phyloP scores from a whole-genome alignment of 352 stramenopile genomes.

The Phytophthora ohioensis region DNA sequence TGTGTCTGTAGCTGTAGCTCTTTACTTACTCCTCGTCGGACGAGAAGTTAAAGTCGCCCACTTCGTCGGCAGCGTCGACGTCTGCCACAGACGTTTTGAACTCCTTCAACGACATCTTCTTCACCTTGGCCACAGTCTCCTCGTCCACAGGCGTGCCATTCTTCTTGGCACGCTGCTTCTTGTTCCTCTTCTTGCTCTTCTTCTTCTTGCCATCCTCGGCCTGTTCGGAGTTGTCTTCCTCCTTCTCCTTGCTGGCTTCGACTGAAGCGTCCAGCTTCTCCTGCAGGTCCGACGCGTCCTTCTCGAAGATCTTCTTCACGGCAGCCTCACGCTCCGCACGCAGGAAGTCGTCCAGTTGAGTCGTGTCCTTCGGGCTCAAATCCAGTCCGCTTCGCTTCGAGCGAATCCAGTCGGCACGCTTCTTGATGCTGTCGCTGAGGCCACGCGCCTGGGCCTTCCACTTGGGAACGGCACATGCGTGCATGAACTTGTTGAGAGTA shows the following conservation, averaged over 20 bases:
- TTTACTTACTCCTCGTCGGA: slow-evolving; percentile 68
- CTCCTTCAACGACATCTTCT: slow-evolving; percentile 85
- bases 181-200: slow-evolving; percentile 49
- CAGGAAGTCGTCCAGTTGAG: slow-evolving; percentile 89
- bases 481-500: slow-evolving; percentile 91
- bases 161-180: slow-evolving; percentile 49
- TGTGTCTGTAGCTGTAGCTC: slow-evolving; percentile 5
- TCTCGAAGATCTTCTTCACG: slow-evolving; percentile 88
- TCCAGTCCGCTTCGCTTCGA: slow-evolving; percentile 92
- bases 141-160: slow-evolving; percentile 54
- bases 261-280: slow-evolving; percentile 75
- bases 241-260: slow-evolving; percentile 53
- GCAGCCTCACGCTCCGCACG: slow-evolving; percentile 80
- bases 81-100: slow-evolving; percentile 81
- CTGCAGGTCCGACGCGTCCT: slow-evolving; percentile 68
- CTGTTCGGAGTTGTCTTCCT: slow-evolving; percentile 33
- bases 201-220: slow-evolving; percentile 44
- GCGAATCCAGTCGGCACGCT: slow-evolving; percentile 84
- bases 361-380: slow-evolving; percentile 86
- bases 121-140: slow-evolving; percentile 76
- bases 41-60: slow-evolving; percentile 84
- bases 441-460: slow-evolving; percentile 81
- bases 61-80: slow-evolving; percentile 76
- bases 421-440: slow-evolving; percentile 75
- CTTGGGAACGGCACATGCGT: slow-evolving; percentile 75